Percentiles rank a stretch among this genome's conserved stretches.
Conservation (phyloP, 495 filamentous ascomycete species). For the Lindgomyces ingoldianus region DNA sequence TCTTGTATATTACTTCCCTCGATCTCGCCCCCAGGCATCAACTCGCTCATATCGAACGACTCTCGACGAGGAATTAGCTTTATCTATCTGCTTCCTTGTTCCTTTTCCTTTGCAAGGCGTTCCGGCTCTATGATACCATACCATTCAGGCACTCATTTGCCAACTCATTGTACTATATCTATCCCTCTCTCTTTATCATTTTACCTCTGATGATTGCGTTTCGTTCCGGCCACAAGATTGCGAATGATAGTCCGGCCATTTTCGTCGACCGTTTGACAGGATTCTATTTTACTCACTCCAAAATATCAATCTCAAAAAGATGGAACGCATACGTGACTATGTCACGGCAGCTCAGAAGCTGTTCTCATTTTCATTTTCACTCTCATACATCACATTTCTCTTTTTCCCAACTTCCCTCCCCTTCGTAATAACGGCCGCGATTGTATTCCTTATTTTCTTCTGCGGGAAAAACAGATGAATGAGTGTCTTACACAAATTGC, state of each 20-base stretch:
- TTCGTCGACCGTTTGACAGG: too few relatives aligned
- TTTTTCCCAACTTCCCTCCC: background rate
- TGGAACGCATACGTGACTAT: constrained; percentile 25
- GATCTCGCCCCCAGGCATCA: too few relatives aligned
- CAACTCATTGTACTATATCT: constrained; percentile 29
- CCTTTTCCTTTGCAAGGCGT: constrained; percentile 10
- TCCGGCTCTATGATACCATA: constrained; percentile 24
- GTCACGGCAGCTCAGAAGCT: constrained; percentile 24
- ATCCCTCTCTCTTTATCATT: constrained; percentile 11
- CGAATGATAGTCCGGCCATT: background rate
- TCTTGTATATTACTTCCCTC: constrained; percentile 36
- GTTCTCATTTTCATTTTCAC: constrained; percentile 7
- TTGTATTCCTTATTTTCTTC: constrained; percentile 5
- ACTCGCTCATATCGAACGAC: too few relatives aligned
- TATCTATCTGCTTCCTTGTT: constrained; percentile 1
- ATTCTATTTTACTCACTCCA: background rate
- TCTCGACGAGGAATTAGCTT: too few relatives aligned
- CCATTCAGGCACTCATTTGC: constrained; percentile 34
- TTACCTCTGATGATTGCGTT: constrained; percentile 1
- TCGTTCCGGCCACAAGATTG: constrained; percentile 20
- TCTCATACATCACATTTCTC: too few relatives aligned
- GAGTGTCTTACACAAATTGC: constrained; percentile 2
- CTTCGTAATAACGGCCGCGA: background rate
- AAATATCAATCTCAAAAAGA: background rate
- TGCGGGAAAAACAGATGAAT: constrained; percentile 21